A percentile compares a stretch with the other conserved stretches of the same genome.
Conservation (phyloP, 805 yeast genomes). For the Pichia rugopelliculosa region DNA sequence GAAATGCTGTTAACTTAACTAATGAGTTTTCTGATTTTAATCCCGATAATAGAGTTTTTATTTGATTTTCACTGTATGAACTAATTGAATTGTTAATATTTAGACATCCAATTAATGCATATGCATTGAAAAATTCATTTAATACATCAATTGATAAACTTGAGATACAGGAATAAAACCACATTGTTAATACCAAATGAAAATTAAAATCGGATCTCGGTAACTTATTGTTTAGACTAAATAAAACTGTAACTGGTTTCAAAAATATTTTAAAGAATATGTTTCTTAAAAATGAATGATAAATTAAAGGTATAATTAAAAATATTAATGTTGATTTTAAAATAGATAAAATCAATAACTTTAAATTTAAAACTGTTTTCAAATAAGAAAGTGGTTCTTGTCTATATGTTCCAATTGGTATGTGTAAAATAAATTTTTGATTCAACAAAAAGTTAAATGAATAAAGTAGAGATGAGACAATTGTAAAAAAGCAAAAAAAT, state of each 20-base stretch:
- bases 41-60: conserved; percentile 58
- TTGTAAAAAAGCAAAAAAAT: conserved; percentile 41
- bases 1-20: conserved; percentile 61
- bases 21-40: conserved; percentile 39
- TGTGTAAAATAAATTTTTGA: conserved; percentile 48
- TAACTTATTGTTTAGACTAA: conserved; percentile 33
- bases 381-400: conserved; percentile 32
- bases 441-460: conserved; percentile 42
- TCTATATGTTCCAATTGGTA: conserved; percentile 37
- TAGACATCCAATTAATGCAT: conserved; percentile 64
- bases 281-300: conserved; percentile 34
- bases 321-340: conserved; percentile 34
- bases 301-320: conserved; percentile 24
- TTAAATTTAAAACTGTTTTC: conserved; percentile 5
- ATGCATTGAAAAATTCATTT: conserved; percentile 54
- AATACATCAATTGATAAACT: conserved; percentile 45
- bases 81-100: conserved; percentile 59
- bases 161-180: conserved; percentile 25
- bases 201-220: conserved; percentile 29
- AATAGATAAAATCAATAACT: conserved; percentile 23
- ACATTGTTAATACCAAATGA: not conserved
- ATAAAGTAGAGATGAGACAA: conserved; percentile 38
- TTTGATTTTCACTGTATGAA: conserved; percentile 51
- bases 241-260: conserved; percentile 24
- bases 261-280: conserved; percentile 34